Percentiles rank a stretch among this genome's conserved stretches.
Evolutionary conservation across 805 yeast genomes (phyloP).

Genomic region (Isabelozyma pseudorhagii): DNA sequence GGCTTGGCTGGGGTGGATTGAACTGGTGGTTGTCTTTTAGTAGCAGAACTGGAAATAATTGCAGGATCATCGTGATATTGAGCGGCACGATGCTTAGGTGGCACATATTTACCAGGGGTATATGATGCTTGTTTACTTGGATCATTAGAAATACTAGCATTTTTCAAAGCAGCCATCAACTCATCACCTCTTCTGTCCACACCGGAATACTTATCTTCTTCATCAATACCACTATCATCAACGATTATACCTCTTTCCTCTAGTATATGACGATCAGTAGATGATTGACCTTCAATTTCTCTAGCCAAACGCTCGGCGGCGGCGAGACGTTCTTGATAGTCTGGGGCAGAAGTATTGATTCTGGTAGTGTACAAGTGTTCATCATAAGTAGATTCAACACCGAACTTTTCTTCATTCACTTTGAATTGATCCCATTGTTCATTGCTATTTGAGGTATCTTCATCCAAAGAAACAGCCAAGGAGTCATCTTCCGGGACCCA

Average conservation of each 20-base stretch:
- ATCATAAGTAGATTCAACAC: constrained; percentile 78
- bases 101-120: constrained; percentile 45
- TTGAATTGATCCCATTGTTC: constrained; percentile 90
- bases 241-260: constrained; percentile 82
- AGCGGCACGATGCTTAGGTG: constrained; percentile 56
- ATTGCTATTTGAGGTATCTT: constrained; percentile 15
- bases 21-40: constrained; percentile 3
- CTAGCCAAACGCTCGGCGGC: constrained; percentile 77
- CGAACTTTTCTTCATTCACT: constrained; percentile 85
- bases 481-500: constrained; percentile 72
- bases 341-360: constrained; percentile 66
- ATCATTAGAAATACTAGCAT: constrained; percentile 21
- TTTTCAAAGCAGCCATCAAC: constrained; percentile 45
- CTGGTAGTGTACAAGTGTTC: constrained; percentile 86
- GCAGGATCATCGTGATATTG: constrained; percentile 63
- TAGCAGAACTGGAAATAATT: constrained; percentile 53
- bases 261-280: constrained; percentile 76
- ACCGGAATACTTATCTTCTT: constrained; percentile 94
- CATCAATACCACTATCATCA: constrained; percentile 87
- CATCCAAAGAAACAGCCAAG: constrained; percentile 32
- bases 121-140: constrained; percentile 3
- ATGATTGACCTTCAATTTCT: constrained; percentile 72
- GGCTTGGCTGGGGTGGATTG: constrained; percentile 3
- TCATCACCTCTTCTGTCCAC: constrained; percentile 64
- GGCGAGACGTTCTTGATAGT: constrained; percentile 58